These are phyloP conservation scores for Epichloe festucae DNA, from an alignment of 2,329 filamentous ascomycete genomes.

Conservation along the genomic window DNA sequence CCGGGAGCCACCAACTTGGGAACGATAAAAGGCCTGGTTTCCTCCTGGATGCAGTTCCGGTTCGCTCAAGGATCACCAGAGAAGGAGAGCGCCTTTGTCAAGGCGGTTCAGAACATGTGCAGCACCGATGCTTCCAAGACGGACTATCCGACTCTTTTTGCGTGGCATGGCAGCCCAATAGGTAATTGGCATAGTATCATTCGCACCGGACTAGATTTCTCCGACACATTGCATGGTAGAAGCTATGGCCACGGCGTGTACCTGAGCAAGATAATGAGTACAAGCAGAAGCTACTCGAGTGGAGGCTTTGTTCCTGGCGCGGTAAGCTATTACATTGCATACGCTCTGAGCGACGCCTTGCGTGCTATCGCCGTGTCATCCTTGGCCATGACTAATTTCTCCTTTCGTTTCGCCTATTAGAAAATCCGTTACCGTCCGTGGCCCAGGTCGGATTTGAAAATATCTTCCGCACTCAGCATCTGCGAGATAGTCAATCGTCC, in stretches of 20 bases:
- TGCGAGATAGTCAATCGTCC: conserved; percentile 78
- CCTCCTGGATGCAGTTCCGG: conserved; percentile 62
- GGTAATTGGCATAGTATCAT: conserved; percentile 86
- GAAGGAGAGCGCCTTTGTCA: conserved; percentile 64
- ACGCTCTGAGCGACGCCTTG: no score
- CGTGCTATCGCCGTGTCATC: background rate
- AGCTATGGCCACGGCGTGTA: conserved; percentile 72
- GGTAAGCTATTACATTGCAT: background rate
- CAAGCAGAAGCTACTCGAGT: conserved; percentile 2
- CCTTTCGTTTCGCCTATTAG: background rate
- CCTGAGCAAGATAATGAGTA: conserved; percentile 40
- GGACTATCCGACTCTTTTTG: conserved; percentile 59
- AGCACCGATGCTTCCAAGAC: conserved; percentile 20
- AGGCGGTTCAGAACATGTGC: conserved; percentile 36
- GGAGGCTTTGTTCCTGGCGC: background rate
- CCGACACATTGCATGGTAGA: conserved; percentile 48
- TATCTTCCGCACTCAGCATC: conserved; percentile 51
- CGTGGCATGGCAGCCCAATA: conserved; percentile 71
- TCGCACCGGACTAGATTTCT: conserved; percentile 66
- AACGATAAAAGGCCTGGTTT: background rate
- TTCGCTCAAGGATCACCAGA: conserved; percentile 82
- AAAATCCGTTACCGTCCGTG: conserved; percentile 27
- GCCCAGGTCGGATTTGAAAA: conserved; percentile 52
- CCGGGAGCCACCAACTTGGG: background rate
- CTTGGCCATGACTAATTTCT: background rate